phyloP scores from a whole-genome alignment of 495 filamentous ascomycete genomes.

The Sabuloglossum arenarium region DNA sequence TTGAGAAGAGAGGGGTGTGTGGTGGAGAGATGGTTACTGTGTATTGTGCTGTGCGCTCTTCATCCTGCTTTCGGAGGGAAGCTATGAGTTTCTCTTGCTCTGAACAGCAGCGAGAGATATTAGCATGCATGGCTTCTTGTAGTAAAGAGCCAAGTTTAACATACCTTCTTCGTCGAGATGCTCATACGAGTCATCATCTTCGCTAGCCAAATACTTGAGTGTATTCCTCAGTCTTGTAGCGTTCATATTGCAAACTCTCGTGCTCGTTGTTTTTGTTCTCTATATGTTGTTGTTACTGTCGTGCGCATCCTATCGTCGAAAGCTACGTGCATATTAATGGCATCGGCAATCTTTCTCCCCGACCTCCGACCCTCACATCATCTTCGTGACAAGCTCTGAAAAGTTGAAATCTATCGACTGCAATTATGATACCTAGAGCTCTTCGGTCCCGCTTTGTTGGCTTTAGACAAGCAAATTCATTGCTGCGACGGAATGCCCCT shows the following conservation, averaged over 20 bases:
- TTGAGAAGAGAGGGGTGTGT: not conserved
- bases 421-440: not conserved
- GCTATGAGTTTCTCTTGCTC: slow-evolving; percentile 55
- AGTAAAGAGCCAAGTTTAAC: slow-evolving; percentile 1
- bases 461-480: not conserved
- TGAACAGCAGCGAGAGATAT: slow-evolving; percentile 22
- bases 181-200: slow-evolving; percentile 24
- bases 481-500: not conserved
- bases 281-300: not conserved
- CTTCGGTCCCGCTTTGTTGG: not conserved
- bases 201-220: slow-evolving; percentile 40
- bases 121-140: slow-evolving; percentile 44
- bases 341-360: not conserved
- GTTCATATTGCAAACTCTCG: slow-evolving; percentile 18
- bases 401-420: not conserved
- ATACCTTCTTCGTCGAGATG: slow-evolving; percentile 45
- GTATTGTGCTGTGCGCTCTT: slow-evolving; percentile 35
- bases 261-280: not conserved
- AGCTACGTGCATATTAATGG: not conserved
- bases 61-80: slow-evolving; percentile 33
- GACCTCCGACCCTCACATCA: not conserved
- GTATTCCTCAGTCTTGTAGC: slow-evolving; percentile 34
- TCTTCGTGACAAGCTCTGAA: not conserved
- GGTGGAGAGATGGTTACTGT: slow-evolving; percentile 16
- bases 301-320: not conserved